Percentiles rank a stretch among this genome's conserved stretches.
phyloP scores from a whole-genome alignment of 148 eudicot species.

The Persicaria tinctoria region DNA sequence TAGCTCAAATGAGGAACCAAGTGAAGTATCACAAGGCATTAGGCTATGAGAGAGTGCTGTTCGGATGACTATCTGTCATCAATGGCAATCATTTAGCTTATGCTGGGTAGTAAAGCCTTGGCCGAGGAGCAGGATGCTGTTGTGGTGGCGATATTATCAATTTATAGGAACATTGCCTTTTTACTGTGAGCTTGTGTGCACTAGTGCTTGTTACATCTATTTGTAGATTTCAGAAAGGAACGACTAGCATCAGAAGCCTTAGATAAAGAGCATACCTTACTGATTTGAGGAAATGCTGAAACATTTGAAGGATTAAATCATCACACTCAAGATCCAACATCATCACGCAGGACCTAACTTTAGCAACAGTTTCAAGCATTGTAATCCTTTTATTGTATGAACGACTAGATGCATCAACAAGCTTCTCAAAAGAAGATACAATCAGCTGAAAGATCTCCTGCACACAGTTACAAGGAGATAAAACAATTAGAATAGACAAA shows the following conservation, averaged over 20 bases:
- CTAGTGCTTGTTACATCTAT: not conserved
- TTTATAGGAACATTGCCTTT: not conserved
- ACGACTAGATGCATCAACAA: conserved; percentile 54
- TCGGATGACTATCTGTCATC: no score
- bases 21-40: no score
- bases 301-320: conserved; percentile 67
- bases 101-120: no score
- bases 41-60: no score
- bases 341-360: conserved; percentile 94
- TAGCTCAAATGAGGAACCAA: no score
- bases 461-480: not conserved
- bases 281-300: conserved; percentile 58
- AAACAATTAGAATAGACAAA: not conserved
- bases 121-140: no score
- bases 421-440: conserved; percentile 73
- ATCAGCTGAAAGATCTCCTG: conserved; percentile 62
- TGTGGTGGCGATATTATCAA: no score
- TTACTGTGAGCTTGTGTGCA: not conserved
- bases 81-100: no score
- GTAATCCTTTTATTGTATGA: conserved; percentile 55
- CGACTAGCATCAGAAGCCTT: not conserved
- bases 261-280: conserved; percentile 45
- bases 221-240: not conserved
- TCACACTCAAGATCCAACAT: conserved; percentile 98
- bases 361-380: conserved; percentile 87